Base-by-base conservation (phyloP, 805 yeast species). In the Schwanniomyces sp. region DNA sequence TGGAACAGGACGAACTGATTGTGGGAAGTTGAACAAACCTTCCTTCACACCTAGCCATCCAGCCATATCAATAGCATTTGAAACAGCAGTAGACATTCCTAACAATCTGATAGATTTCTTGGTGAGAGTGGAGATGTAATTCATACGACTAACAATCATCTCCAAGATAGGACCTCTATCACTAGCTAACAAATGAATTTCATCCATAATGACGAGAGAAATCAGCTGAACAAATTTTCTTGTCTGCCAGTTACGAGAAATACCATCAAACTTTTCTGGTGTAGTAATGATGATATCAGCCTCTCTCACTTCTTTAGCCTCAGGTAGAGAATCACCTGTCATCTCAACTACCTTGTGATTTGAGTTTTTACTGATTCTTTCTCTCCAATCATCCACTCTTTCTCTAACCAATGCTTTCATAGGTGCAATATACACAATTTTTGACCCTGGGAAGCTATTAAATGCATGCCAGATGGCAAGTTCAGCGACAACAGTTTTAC, bases 401-500 rank as follows among this genome's bases (percentile, higher is more conserved):
- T 88, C 95, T 45, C 91, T 70, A 1, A 88, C 95, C 55, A 88
- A 75, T 0, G 95, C 95, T 57, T 88, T 88, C 95, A 88, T 88
- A 1, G 95, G 95, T 0, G 95, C 95, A 69, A 88, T 86, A 61
- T 88, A 88, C 7, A 88, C 92, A 24, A 88, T 77, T 55, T 91
- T 91, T 1, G 89, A 81, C 9, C 84, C 81, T 0, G 97, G 97
- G 48, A 77, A 83, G 41, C 87, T 86, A 40, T 78, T 81, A 63
- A 92, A 87, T 0, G 99, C 97, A 63, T 91, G 92, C 97, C 98
- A 94, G 12, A 94, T 88, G 0, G 98, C 98, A 47, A 94, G 68
- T 62, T 94, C 99, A 0, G 98, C 96, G 26, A 95, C 98, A 29
- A 94, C 86, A 0, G 99, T 94, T 66, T 94, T 94, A 55, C 99